Base-by-base conservation (phyloP, 2,329 filamentous ascomycete genomes). In the Grosmannia huntii region DNA sequence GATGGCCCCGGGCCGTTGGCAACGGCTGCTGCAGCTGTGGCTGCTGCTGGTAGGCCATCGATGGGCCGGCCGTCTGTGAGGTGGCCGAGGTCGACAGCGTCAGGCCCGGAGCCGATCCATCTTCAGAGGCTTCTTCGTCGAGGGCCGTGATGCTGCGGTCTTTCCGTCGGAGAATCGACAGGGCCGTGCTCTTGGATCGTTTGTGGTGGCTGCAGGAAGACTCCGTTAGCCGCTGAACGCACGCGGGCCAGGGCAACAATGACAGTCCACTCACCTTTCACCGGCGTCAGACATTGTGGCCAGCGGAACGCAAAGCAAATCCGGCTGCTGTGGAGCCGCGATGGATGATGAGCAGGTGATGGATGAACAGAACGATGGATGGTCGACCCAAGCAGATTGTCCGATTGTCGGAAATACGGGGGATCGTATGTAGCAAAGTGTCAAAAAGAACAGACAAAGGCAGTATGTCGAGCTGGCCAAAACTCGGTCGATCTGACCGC, bases 111-210 rank as follows among this genome's bases (percentile, higher is more conserved):
- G 23, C 23, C 69, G 70, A 75, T 62, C 74, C 74, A 68, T 80
- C 77, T 65, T 80, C 76, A 19, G 73, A 74, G 50, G 61, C 64
- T 57, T 71, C 72, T 62, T 78, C 76, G 64, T 75, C 73, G 62
- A 36, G 74, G 28, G 70, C 72, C 58, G 71, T 73, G 64, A 75
- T 70, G 53, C 56, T 59, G 49, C 63, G 62, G 57, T 79, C 76
- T 65, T 73, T 78, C 62, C 78, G 75, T 61, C 79, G 73, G 68
- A 84, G 69, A 66, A 84, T 67, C 68, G 79, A 73, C 63, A 82
- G 69, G 53, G 78, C 74, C 55, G 73, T 73, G 48, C 75, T 81
- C 68, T 77, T 83, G 59, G 80, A 79, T 61, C 76, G 78, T 70
- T 76, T 79, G 66, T 81, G 79, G 25, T 63, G 59, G 60, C 60